Conservation (phyloP, 768 basidiomycete species). For the Lactifluus subvellereus region DNA sequence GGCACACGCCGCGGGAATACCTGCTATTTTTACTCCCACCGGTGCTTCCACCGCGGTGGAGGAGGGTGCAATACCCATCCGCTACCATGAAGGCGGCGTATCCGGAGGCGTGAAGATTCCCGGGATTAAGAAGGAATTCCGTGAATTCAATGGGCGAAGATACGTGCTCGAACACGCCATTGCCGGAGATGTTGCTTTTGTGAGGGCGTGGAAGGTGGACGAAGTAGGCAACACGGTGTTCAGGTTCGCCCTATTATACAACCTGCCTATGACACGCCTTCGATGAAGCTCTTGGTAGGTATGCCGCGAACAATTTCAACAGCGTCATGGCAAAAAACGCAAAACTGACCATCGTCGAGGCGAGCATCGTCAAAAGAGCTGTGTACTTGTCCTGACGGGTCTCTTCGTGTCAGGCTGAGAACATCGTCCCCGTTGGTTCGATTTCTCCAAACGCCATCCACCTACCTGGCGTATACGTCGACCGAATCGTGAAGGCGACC, state of each 20-base stretch:
- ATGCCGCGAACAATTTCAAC: constrained; percentile 83
- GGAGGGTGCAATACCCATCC: constrained; percentile 68
- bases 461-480: constrained; percentile 79
- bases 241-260: constrained; percentile 42
- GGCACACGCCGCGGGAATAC: constrained; percentile 86
- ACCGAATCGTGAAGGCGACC: constrained; percentile 79
- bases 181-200: constrained; percentile 75
- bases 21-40: constrained; percentile 91
- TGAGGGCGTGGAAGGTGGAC: constrained; percentile 90
- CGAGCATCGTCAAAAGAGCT: constrained; percentile 23
- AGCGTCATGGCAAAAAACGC: constrained; percentile 87
- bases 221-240: constrained; percentile 89
- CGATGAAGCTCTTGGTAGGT: constrained; percentile 39
- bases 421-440: constrained; percentile 79
- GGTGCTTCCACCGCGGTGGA: constrained; percentile 83
- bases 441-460: constrained; percentile 80
- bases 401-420: constrained; percentile 59
- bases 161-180: constrained; percentile 81
- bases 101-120: constrained; percentile 61
- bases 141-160: constrained; percentile 71
- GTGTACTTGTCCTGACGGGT: neutral
- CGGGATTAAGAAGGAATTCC: constrained; percentile 71
- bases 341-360: constrained; percentile 86
- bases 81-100: constrained; percentile 73
- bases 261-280: neutral